Evolutionary conservation across 2,329 filamentous ascomycete species (phyloP), one percentile per base, ranked within the genome.

Genomic region (Claviceps digitariae): DNA sequence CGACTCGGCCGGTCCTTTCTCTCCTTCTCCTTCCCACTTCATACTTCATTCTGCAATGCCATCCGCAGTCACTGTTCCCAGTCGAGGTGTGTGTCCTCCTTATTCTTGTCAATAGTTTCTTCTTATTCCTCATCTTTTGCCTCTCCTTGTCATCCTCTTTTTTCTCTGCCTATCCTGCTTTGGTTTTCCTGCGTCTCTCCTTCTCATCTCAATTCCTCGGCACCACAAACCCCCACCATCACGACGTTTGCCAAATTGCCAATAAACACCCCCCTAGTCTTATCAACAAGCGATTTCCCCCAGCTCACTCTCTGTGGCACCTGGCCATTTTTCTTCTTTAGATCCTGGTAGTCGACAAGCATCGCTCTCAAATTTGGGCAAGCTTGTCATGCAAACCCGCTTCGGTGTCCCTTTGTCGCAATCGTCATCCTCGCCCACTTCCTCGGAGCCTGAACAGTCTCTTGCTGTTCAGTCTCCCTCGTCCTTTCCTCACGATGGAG

Each of bases 371-470:
- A 63, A 63, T 53, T 63, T 73, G 55, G 69, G 70, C 53, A 72
- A 72, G 64, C 64, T 71, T 66, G 71, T 70, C 66, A 74, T 74
- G 71, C 69, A 69, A 66, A 71, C 66, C 60, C 65, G 70, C 59
- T 63, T 69, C 48, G 64, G 62, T 38, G 60, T 64, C 54, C 66
- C 64, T 13, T 60, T 65, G 45, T 64, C 64, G 51, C 60, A 58
- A 27, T 56, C 54, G 41, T 54, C 58, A 21, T 54, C 57, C 31
- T 67, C 66, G 59, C 63, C 62, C 36, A 62, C 62, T 43, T 60
- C 60, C 49, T 58, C 60, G 38, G 60, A 65, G 53, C 56, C 63
- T 54, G 65, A 69, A 57, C 67, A 61, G 49, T 63, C 66, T 54
- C 62, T 63, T 56, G 58, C 66, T 25, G 60, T 63, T 25, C 63